Evolutionary conservation across 1,139 yeast genomes (phyloP), one percentile per base, ranked within the genome.

Genomic region (Hemisphaericaspora lyxosophila): DNA sequence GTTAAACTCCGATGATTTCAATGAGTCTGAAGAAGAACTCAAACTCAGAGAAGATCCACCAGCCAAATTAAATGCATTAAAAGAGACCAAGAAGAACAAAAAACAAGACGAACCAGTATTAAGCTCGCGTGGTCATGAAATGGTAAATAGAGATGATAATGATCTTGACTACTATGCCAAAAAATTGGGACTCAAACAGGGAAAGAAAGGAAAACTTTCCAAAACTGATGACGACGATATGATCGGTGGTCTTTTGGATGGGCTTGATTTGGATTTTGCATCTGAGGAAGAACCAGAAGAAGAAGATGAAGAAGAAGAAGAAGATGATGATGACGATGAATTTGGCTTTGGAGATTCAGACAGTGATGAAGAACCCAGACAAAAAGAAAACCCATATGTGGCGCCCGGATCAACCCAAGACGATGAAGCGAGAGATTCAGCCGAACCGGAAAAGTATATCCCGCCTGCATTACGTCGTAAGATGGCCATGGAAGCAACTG

Each of bases 141-240:
- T 73, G 25, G 59, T 75, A 51, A 67, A 67, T 35, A 71, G 75
- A 45, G 95, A 87, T 51, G 94, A 87, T 41, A 80, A 79, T 36
- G 96, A 90, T 33, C 80, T 88, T 62, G 80, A 75, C 18, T 88
- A 82, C 54, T 90, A 88, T 55, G 92, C 96, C 4, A 85, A 84
- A 46, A 82, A 85, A 50, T 69, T 90, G 14, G 95, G 95, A 1
- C 57, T 85, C 48, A 85, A 83, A 51, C 65, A 73, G 14, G 77
- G 76, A 3, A 72, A 66, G 40, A 60, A 60, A 9, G 45, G 65
- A 5, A 67, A 62, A 38, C 63, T 79, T 38, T 57, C 71, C 22
- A 75, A 78, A 29, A 53, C 56, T 2, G 82, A 73, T 26, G 87
- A 80, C 22, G 82, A 80, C 46, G 95, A 85, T 56, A 75, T 79